Base-by-base conservation (phyloP, 768 basidiomycete genomes). In the Leucocoprinus birnbaumii region DNA sequence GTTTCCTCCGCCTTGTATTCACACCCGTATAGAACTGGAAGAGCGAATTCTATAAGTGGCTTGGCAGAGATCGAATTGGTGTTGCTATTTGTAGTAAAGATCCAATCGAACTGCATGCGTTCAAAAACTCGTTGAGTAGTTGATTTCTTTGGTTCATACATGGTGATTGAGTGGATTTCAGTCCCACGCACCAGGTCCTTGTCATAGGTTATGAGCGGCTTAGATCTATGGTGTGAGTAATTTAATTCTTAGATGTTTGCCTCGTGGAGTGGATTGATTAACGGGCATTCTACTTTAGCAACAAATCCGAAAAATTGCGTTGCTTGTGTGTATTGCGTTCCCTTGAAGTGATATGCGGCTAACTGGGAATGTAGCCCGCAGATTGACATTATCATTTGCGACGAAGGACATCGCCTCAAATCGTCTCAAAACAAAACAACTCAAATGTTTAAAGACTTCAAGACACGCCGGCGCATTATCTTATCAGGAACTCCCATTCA, bases 401-500 rank as follows among this genome's bases (percentile, higher is more conserved):
- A 99, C 64, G 97, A 99, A 91, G 93, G 92, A 2, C 97, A 99
- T 68, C 78, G 95, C 24, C 76, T 99, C 21, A 98, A 98, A 65
- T 94, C 94, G 9, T 86, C 92, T 3, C 89, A 85, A 59, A 91
- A 87, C 62, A 96, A 98, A 72, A 96, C 94, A 0, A 87, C 87
- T 1, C 79, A 81, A 46, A 90, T 94, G 81, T 91, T 99, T 63
- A 85, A 87, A 49, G 78, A 80, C 3, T 73, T 99, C 25, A 78
- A 79, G 46, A 93, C 92, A 2, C 80, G 78, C 10, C 77, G 91
- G 21, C 74, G 96, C 35, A 79, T 98, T 58, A 95, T 99, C 35
- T 76, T 99, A 3, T 94, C 94, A 0, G 97, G 97, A 27, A 99
- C 97, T 1, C 97, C 97, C 0, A 91, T 99, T 40, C 97, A 98